Conservation (phyloP, 257 asterid species). For the Plantago elongata region DNA sequence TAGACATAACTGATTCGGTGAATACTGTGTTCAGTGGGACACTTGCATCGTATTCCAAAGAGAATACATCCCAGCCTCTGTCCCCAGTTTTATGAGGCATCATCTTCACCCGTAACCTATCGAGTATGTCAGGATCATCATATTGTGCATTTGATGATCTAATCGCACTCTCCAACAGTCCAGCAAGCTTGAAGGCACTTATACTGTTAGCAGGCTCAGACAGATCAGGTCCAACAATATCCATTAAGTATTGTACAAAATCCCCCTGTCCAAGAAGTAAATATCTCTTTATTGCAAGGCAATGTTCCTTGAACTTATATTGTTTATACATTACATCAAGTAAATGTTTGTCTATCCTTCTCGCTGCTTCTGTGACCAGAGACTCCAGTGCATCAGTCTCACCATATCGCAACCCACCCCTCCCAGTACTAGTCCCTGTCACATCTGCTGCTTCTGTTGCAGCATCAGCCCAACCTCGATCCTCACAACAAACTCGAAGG, state of each 20-base stretch:
- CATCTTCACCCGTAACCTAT: slow-evolving; percentile 90
- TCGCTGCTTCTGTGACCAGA: slow-evolving; percentile 85
- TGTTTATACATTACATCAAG: slow-evolving; percentile 75
- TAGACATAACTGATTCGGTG: slow-evolving; percentile 88
- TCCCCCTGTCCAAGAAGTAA: slow-evolving; percentile 98
- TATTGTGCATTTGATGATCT: slow-evolving; percentile 95
- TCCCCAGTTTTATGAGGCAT: slow-evolving; percentile 95
- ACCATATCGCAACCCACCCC: slow-evolving; percentile 91
- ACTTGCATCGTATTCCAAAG: slow-evolving; percentile 89
- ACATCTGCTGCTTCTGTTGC: slow-evolving; percentile 90
- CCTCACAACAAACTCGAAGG: slow-evolving; percentile 96
- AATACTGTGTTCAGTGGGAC: slow-evolving; percentile 86
- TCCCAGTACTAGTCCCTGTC: slow-evolving; percentile 85
- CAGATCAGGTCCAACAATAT: slow-evolving; percentile 86
- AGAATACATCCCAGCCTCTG: slow-evolving; percentile 98
- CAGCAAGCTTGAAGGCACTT: slow-evolving; percentile 94
- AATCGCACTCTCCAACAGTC: slow-evolving; percentile 81
- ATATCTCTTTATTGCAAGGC: slow-evolving; percentile 95
- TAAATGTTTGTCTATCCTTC: slow-evolving; percentile 83
- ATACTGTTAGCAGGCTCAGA: slow-evolving; percentile 95
- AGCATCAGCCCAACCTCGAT: slow-evolving; percentile 94
- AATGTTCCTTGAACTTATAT: slow-evolving; percentile 90
- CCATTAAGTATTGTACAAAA: slow-evolving; percentile 97
- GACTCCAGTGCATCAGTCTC: slow-evolving; percentile 97
- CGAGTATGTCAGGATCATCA: slow-evolving; percentile 85